Conservation (phyloP, 73 alveolate genomes). For the Paramecium octaurelia region DNA sequence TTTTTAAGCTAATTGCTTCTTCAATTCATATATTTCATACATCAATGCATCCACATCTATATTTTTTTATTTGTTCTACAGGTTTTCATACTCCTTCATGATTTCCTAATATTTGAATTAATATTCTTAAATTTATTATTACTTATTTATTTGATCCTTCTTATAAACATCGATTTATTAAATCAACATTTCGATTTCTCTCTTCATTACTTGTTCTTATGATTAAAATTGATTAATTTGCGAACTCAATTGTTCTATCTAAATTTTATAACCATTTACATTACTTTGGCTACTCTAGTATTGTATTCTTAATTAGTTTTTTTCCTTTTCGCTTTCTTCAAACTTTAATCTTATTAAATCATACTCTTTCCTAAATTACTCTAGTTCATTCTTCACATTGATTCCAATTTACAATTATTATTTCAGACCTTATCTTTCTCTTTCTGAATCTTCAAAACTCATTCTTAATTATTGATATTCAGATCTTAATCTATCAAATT, state of each 20-base stretch:
- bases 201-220: neutral
- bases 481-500: neutral
- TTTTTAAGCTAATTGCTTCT: neutral
- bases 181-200: slow-evolving; percentile 15
- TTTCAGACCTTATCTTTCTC: neutral
- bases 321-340: neutral
- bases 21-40: slow-evolving; percentile 52
- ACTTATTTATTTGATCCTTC: neutral
- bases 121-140: neutral
- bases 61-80: neutral
- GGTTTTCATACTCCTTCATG: neutral
- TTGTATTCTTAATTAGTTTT: neutral
- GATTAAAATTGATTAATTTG: neutral
- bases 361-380: neutral
- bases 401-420: neutral
- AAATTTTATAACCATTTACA: neutral
- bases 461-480: neutral
- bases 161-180: neutral
- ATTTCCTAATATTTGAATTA: neutral
- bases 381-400: neutral
- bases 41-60: slow-evolving; percentile 37
- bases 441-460: neutral
- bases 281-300: neutral
- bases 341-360: neutral
- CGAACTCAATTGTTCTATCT: neutral